Base-by-base conservation (phyloP, 495 filamentous ascomycete species). In the Saxophila tyrrhenica region DNA sequence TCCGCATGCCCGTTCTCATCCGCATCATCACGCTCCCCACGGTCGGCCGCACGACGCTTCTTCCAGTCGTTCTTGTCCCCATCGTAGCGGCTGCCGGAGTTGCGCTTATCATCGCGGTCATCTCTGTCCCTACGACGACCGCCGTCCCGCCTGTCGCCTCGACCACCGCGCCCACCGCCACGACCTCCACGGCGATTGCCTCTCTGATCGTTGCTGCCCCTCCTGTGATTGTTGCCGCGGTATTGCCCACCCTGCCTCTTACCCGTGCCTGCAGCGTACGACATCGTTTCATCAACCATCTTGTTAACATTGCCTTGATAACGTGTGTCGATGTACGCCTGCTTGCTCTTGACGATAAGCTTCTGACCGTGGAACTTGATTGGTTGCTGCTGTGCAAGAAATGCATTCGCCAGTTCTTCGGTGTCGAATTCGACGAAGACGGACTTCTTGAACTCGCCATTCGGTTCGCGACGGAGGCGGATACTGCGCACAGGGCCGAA, bases 371-470 rank as follows among this genome's bases (percentile, higher is more conserved):
- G 38, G 13, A 17, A 61, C 58, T 80, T 78, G 48, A 91, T 91
- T 67, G 86, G 83, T n/a, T 84, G 79, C 39, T 90, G 82, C 8
- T 89, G 70, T 1, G 73, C 80, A 41, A 94, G 71, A 70, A 97
- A 97, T 16, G 76, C 76, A 63, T 88, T 73, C 60, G 85, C 81
- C 22, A 79, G 77, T 47, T 91, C 86, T 55, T 85, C 82, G 49
- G 76, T 75, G 29, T 73, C 73, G 65, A 96, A 97, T 69, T 96
- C 90, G 49, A 96, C 89, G 62, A 95, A 97, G 23, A 96, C 82
- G 49, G 88, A 94, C 39, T 87, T 87, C 75, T 98, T 98, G 78
- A 96, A 97, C 25, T 72, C 58, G 32, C 55, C 50, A 47, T 77
- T 70, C 15, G 71, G 55, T n/a, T 75, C 72, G 53, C 94, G 89